Evolutionary conservation across 208 protist species (phyloP).

Genomic region (Trypanosoma caninum): DNA sequence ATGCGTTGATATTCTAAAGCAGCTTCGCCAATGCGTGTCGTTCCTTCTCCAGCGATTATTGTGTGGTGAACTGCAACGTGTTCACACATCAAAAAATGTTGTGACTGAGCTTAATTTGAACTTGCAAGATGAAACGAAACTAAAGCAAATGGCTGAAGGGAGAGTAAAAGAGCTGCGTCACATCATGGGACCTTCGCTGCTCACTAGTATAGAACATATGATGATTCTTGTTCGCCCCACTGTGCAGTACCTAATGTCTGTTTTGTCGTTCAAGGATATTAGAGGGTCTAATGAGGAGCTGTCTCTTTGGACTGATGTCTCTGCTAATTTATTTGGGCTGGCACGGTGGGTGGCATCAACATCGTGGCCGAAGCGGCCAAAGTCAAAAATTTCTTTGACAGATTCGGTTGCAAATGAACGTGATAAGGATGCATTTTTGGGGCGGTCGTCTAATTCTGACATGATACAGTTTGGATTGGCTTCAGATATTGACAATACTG

Average conservation of each 20-base stretch:
- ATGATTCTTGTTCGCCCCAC: slow-evolving; percentile 42
- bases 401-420: neutral
- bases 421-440: neutral
- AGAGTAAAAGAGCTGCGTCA: slow-evolving; percentile 32
- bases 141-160: slow-evolving; percentile 19
- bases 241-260: slow-evolving; percentile 47
- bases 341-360: slow-evolving; percentile 21
- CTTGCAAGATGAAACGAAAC: slow-evolving; percentile 14
- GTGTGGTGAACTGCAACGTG: slow-evolving; percentile 16
- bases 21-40: slow-evolving; percentile 50
- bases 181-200: slow-evolving; percentile 56
- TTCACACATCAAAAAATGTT: neutral
- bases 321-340: slow-evolving; percentile 13
- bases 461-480: neutral
- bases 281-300: slow-evolving; percentile 36
- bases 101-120: neutral
- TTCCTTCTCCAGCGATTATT: slow-evolving; percentile 45
- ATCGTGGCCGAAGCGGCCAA: slow-evolving; percentile 13
- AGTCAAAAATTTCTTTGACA: neutral
- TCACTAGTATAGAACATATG: slow-evolving; percentile 40
- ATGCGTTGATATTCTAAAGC: slow-evolving; percentile 61
- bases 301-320: slow-evolving; percentile 50
- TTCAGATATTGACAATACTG: neutral
- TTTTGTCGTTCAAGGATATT: slow-evolving; percentile 22
- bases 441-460: neutral